A percentile compares a stretch with the other conserved stretches of the same genome.
Evolutionary conservation across 441 rosid species (phyloP).

Genomic region (Metrosideros polymorpha): DNA sequence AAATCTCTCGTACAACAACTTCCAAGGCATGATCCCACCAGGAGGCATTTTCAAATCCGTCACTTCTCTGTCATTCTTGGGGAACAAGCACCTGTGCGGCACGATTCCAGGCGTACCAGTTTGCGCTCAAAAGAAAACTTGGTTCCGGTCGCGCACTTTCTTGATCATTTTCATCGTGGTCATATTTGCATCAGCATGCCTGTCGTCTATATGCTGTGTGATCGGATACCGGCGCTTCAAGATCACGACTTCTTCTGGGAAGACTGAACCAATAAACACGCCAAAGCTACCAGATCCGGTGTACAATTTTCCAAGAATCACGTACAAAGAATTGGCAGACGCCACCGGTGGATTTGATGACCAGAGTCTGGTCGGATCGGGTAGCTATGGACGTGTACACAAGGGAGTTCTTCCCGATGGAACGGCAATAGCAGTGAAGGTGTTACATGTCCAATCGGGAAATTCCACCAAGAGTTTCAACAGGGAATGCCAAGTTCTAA

Average conservation of each 20-base stretch:
- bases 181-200: conserved; percentile 13
- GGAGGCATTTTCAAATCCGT: conserved; percentile 21
- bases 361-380: conserved; percentile 21
- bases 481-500: conserved; percentile 31
- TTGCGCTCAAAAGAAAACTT: conserved; percentile 12
- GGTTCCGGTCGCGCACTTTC: conserved; percentile 11
- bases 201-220: conserved; percentile 12
- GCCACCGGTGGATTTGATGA: conserved; percentile 26
- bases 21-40: conserved; percentile 22
- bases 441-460: conserved; percentile 21
- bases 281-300: conserved; percentile 2
- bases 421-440: conserved; percentile 25
- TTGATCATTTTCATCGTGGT: conserved; percentile 10
- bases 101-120: neutral
- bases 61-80: conserved; percentile 20
- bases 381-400: conserved; percentile 26
- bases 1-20: conserved; percentile 21
- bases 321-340: conserved; percentile 28
- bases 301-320: conserved; percentile 36
- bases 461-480: conserved; percentile 30
- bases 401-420: conserved; percentile 27
- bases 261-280: neutral
- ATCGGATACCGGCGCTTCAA: conserved; percentile 16
- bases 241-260: conserved; percentile 13
- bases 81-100: conserved; percentile 26